Base-by-base conservation (phyloP, 83 land plant genomes). In the Larix sibirica region DNA sequence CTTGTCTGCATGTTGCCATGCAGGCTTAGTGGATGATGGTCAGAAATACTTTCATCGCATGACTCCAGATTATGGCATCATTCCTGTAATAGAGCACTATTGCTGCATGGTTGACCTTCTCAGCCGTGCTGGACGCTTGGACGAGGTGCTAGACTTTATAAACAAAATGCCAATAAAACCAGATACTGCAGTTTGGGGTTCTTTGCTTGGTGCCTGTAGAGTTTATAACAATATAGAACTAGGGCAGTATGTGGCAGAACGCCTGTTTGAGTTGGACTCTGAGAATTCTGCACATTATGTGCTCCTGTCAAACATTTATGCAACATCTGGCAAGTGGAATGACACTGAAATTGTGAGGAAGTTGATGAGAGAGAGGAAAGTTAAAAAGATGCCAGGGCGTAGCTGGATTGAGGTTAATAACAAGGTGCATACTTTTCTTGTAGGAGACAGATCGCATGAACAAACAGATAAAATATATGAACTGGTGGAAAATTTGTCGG, bases 71-170 rank as follows among this genome's bases (percentile, higher is more conserved):
- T 86, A 85, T 81, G 79, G 83, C 3, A 76, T 91, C 12, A 50
- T 26, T 50, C 92, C 95, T 26, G 77, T 83, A 10, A 79, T 84
- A 16, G 86, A 89, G n/a, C 95, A 93, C 59, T 89, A 89, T 79
- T 88, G 88, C 18, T 93, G 93, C 77, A 84, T 88, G 85, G 84
- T 91, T 65, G 89, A 93, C 88, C 90, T 93, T 68, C 79, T 86
- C 61, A 83, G 92, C 61, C 79, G 91, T 38, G 76, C 90, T 33
- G 95, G 95, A 4, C 42, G 36, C 4, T 36, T 91, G 1, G 82
- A 77, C 13, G 84, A 77, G 23, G 94, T 92, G 2, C 81, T 81
- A 59, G 83, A 86, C 54, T 85, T 93, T 24, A 28, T 89, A 38
- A 84, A 84, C 36, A 81, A 69, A 24, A 76, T 89, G 54, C 76